These are phyloP conservation scores for Lachancea kluyveri DNA, from an alignment of 805 yeast genomes.

Conservation along the genomic window DNA sequence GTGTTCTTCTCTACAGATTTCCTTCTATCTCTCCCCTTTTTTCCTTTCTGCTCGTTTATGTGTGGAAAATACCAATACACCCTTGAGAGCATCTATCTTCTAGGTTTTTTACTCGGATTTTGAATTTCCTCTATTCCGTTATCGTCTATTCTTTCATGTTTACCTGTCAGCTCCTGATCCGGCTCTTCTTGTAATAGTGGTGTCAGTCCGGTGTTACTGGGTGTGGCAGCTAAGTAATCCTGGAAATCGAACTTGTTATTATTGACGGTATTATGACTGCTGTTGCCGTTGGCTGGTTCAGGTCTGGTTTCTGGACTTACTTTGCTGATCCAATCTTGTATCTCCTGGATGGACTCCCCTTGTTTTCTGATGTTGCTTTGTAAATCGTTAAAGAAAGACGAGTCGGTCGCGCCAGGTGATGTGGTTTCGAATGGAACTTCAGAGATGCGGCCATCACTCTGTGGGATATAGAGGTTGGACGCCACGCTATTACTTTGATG, in stretches of 20 bases:
- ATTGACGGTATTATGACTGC: too few relatives aligned
- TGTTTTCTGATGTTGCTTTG: constrained; percentile 28
- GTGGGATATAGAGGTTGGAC: background rate
- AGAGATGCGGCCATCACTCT: constrained; percentile 3
- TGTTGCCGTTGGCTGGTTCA: background rate
- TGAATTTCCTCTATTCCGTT: constrained; percentile 3
- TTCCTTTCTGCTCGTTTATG: too few relatives aligned
- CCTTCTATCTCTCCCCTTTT: too few relatives aligned
- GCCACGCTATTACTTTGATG: constrained; percentile 3
- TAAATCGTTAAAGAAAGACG: constrained; percentile 17
- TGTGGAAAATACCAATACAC: too few relatives aligned
- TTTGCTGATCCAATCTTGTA: constrained; percentile 25
- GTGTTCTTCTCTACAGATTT: too few relatives aligned
- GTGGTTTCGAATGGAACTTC: constrained; percentile 5
- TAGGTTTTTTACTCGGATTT: constrained; percentile 3
- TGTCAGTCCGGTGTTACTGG: constrained; percentile 3
- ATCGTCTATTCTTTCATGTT: background rate
- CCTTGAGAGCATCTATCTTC: too few relatives aligned
- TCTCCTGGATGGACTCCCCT: constrained; percentile 27
- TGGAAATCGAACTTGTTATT: constrained; percentile 16
- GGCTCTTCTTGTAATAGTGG: constrained; percentile 7
- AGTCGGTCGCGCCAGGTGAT: constrained; percentile 7
- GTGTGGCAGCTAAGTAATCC: constrained; percentile 11
- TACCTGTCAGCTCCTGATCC: background rate
- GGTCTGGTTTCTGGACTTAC: constrained; percentile 6